Conservation (phyloP, 257 asterid species). For the Ajuga chamaepitys region DNA sequence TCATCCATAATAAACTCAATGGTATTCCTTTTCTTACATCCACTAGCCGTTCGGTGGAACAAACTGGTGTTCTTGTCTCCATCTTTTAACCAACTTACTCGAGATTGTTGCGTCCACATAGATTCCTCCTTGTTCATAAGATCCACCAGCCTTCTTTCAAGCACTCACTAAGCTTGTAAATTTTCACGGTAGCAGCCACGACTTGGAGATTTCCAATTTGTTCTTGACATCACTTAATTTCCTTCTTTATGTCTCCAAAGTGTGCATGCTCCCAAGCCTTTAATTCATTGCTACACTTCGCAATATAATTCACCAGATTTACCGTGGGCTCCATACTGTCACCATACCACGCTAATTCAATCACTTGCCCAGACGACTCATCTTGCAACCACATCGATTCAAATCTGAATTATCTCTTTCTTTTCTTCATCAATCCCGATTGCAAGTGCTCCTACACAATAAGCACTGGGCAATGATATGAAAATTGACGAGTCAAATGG, state of each 20-base stretch:
- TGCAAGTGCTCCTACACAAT: background rate
- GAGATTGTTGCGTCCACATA: background rate
- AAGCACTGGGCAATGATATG: background rate
- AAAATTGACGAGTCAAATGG: background rate
- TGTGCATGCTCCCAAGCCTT: no score
- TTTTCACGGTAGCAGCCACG: background rate
- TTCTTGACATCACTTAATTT: no score
- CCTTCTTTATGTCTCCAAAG: no score
- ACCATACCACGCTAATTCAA: no score
- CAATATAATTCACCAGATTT: no score
- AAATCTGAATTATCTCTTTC: background rate
- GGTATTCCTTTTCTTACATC: background rate
- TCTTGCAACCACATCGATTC: no score
- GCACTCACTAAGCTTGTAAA: background rate
- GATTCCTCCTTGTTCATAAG: background rate
- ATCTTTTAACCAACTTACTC: background rate
- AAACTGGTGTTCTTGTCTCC: background rate
- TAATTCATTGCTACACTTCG: no score
- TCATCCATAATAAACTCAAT: background rate
- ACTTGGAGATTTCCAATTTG: no score
- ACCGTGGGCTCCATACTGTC: no score
- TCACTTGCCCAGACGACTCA: no score
- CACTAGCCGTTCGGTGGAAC: background rate
- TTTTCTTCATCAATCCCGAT: background rate
- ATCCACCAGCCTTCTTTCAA: background rate